phyloP scores from a whole-genome alignment of 2,329 filamentous ascomycete species.

The Clarireedia homoeocarpa region DNA sequence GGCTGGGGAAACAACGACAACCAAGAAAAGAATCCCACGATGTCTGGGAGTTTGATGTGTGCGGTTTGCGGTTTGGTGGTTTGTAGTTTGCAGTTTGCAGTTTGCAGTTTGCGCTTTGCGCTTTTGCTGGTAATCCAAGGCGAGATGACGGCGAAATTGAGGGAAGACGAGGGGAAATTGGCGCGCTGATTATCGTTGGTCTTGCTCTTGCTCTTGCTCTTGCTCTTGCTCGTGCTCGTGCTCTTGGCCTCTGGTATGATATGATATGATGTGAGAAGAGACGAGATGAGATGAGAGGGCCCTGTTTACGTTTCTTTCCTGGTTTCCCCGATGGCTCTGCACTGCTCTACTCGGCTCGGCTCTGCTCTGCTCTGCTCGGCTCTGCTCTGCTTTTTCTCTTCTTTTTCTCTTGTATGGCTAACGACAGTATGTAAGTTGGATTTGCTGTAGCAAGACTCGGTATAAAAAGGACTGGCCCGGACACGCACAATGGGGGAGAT shows the following conservation, averaged over 20 bases:
- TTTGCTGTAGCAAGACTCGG: not conserved
- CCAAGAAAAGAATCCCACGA: not conserved
- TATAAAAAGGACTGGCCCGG: not conserved
- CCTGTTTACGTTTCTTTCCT: not conserved
- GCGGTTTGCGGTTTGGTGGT: too few species aligned
- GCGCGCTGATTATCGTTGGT: not conserved
- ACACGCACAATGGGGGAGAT: not conserved
- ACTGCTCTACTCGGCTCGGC: not conserved
- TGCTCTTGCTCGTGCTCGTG: not conserved
- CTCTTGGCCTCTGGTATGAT: not conserved
- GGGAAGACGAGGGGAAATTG: not conserved
- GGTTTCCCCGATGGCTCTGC: not conserved
- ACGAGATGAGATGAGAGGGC: not conserved
- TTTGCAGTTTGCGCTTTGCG: not conserved
- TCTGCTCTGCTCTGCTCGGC: not conserved
- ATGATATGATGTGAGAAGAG: not conserved
- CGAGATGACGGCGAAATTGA: not conserved
- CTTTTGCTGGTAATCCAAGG: not conserved
- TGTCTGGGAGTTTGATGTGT: not conserved
- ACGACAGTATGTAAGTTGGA: conserved; percentile 9
- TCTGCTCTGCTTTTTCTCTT: not conserved
- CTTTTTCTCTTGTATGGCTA: not conserved
- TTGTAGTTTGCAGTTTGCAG: not conserved
- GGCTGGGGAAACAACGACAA: conserved; percentile 4
- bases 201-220: not conserved